Base-by-base conservation (phyloP, 2,329 filamentous ascomycete species). In the Paracoccidioides lutzii region DNA sequence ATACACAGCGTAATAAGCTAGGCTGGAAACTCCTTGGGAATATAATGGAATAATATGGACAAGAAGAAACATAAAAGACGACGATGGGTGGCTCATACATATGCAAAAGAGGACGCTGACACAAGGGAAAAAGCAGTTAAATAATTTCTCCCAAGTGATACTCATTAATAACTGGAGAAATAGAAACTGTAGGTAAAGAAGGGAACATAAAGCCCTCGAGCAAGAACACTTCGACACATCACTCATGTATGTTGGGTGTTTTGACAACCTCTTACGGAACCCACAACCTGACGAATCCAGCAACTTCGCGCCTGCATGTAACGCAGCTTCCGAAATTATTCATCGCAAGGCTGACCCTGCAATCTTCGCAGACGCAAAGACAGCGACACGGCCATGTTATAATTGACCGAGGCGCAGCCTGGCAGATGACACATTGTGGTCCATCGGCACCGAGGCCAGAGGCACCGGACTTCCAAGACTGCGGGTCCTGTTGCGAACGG, bases 261-360 rank as follows among this genome's bases (percentile, higher is more conserved):
- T 22, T 22, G 22, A 22, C 22, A 22, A 22, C n/a, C 14, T 40
- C 14, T 65, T 63, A 75, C 38, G 93, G 93, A 43, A 97, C 90
- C 76, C 87, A 98, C 58, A 98, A 82, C 63, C 89, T 82, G 62
- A 88, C 90, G 70, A 95, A 97, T 55, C 90, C 93, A 55, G 83
- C 81, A 35, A 97, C 89, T 63, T 93, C 87, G 56, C 88, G 82
- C 52, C 93, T 81, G 69, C 93, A 97, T 65, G 91, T 97, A 42
- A 97, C 90, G 67, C 93, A 98, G 67, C 88, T 94, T 60, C 90
- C 88, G 68, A 95, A 97, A 69, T 97, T 97, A 69, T 96, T 94
- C 83, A 95, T 90, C 3, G 93, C 93, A 59, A 97, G 77, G 45
- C 88, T 91, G 40, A 97, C 87, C 37, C 93, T 80, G 67, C 93